Conservation (phyloP, 2,329 filamentous ascomycete species). For the Cadophora malorum region DNA sequence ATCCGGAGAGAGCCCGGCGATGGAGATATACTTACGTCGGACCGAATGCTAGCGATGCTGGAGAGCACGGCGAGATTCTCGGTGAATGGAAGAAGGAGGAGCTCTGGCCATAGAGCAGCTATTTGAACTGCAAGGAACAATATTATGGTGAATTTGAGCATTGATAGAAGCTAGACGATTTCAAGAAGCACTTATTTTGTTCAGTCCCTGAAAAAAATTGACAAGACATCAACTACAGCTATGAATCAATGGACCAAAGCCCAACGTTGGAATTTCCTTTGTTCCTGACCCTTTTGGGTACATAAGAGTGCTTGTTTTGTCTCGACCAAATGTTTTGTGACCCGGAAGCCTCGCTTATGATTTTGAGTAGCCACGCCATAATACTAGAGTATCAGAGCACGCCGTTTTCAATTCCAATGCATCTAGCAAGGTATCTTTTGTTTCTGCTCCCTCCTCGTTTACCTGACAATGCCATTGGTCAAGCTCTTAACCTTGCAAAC, state of each 20-base stretch:
- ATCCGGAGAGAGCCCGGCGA: conserved; percentile 61
- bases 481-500: conserved; percentile 84
- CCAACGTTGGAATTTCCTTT: too few species aligned
- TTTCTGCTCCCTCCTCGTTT: conserved; percentile 43
- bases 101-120: conserved; percentile 40
- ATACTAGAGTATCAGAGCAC: neutral
- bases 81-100: conserved; percentile 58
- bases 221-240: too few species aligned
- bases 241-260: too few species aligned
- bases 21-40: conserved; percentile 63
- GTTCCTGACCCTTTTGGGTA: too few species aligned
- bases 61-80: conserved; percentile 54
- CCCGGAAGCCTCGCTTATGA: neutral
- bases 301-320: neutral
- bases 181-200: neutral
- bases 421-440: neutral
- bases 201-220: too few species aligned
- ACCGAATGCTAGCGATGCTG: conserved; percentile 43
- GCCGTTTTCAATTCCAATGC: neutral
- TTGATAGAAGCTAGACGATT: neutral
- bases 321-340: too few species aligned
- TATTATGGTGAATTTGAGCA: neutral
- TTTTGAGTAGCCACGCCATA: neutral
- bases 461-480: conserved; percentile 83
- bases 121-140: neutral